These are phyloP conservation scores for Syncephalis plumigaleata DNA, from an alignment of 371 early-diverging fungal species.

Conservation along the genomic window DNA sequence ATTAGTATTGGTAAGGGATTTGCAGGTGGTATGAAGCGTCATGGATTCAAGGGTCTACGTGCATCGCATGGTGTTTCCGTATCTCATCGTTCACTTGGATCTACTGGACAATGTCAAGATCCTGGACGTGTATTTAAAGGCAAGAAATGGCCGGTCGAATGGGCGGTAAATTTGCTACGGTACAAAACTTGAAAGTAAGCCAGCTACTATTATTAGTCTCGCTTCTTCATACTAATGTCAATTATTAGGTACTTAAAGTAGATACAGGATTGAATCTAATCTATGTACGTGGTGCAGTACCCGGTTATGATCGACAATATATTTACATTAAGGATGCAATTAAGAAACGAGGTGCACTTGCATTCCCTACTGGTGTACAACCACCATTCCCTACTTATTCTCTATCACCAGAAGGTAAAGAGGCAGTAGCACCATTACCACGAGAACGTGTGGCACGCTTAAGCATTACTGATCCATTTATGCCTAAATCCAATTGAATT, in stretches of 20 bases:
- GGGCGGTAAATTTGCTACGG: slow-evolving; percentile 73
- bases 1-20: slow-evolving; percentile 84
- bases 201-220: background rate
- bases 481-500: too few species aligned
- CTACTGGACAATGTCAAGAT: slow-evolving; percentile 82
- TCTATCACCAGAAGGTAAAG: too few species aligned
- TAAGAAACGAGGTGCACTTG: slow-evolving; percentile 27
- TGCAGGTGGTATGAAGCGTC: slow-evolving; percentile 94
- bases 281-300: slow-evolving; percentile 83
- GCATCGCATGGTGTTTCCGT: slow-evolving; percentile 91
- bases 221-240: background rate
- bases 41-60: slow-evolving; percentile 80
- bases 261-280: slow-evolving; percentile 69
- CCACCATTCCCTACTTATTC: background rate
- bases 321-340: slow-evolving; percentile 77
- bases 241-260: slow-evolving; percentile 54
- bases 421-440: too few species aligned
- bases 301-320: slow-evolving; percentile 72
- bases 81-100: slow-evolving; percentile 79
- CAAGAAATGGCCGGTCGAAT: slow-evolving; percentile 96
- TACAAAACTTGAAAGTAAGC: slow-evolving; percentile 55
- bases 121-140: slow-evolving; percentile 91
- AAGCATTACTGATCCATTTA: too few species aligned
- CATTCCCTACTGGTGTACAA: background rate
- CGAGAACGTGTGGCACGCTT: too few species aligned